These are phyloP conservation scores for Rhodotorula sp. DNA, from an alignment of 1,284 basidiomycete species.

Conservation along the genomic window DNA sequence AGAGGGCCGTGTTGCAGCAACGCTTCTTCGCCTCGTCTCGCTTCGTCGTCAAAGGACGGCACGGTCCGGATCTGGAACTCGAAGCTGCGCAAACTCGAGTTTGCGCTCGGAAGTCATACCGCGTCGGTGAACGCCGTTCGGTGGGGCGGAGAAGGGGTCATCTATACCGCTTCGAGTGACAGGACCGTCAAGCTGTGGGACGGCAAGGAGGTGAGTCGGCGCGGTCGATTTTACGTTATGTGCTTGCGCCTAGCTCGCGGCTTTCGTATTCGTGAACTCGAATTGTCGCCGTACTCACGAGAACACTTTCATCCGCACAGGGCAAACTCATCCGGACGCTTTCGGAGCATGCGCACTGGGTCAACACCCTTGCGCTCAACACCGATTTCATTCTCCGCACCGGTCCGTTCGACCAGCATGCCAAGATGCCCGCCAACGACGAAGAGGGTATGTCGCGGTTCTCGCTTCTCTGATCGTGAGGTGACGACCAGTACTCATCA, in stretches of 20 bases:
- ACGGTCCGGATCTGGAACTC: conserved; percentile 93
- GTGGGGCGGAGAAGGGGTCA: conserved; percentile 87
- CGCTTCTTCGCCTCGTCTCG: conserved; percentile 72
- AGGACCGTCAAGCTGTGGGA: conserved; percentile 94
- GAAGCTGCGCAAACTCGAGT: conserved; percentile 69
- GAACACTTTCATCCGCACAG: conserved; percentile 32
- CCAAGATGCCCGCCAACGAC: conserved; percentile 70
- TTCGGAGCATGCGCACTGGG: conserved; percentile 98
- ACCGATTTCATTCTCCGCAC: conserved; percentile 94
- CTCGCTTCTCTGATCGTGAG: too few species aligned
- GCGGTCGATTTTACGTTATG: neutral
- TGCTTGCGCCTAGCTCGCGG: neutral
- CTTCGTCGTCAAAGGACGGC: conserved; percentile 92
- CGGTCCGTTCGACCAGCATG: conserved; percentile 88
- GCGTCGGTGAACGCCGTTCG: conserved; percentile 92
- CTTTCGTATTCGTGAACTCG: neutral
- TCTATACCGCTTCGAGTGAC: conserved; percentile 94
- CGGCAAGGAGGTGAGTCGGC: conserved; percentile 61
- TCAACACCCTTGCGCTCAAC: conserved; percentile 91
- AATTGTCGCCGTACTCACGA: neutral
- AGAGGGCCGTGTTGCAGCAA: conserved; percentile 51
- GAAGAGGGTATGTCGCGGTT: conserved; percentile 62
- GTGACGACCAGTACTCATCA: conserved; percentile 19
- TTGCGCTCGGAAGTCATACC: conserved; percentile 87
- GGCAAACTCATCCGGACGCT: conserved; percentile 65